phyloP scores from a whole-genome alignment of 73 alveolate genomes.

The Urostyla sp. region DNA sequence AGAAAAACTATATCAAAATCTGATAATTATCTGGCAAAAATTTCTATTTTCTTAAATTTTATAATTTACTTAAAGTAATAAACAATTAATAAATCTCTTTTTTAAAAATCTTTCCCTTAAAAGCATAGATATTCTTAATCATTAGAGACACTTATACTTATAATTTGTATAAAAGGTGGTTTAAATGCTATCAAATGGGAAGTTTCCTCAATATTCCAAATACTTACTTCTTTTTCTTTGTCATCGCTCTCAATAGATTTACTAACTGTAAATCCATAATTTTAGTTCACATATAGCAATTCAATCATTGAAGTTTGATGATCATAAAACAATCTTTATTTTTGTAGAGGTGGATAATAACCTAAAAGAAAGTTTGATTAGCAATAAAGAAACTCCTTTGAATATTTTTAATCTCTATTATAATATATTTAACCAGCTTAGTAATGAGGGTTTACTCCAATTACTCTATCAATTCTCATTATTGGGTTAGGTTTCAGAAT shows the following conservation, averaged over 20 bases:
- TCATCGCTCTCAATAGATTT: constrained; percentile 9
- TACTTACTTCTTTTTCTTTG: constrained; percentile 43
- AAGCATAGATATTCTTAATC: constrained; percentile 35
- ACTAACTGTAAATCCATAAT: constrained; percentile 44
- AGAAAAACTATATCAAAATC: constrained; percentile 60
- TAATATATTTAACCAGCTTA: constrained; percentile 31
- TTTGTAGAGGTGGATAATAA: constrained; percentile 16
- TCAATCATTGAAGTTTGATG: constrained; percentile 34
- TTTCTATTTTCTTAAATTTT: constrained; percentile 53
- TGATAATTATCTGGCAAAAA: constrained; percentile 62
- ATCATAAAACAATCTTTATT: constrained; percentile 49
- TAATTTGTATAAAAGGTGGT: constrained; percentile 54
- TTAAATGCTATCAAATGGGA: constrained; percentile 33
- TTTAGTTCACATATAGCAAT: constrained; percentile 7
- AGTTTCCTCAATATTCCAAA: constrained; percentile 62
- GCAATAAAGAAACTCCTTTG: constrained; percentile 51
- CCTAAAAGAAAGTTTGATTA: constrained; percentile 60
- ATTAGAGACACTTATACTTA: constrained; percentile 30
- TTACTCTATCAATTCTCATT: constrained; percentile 57
- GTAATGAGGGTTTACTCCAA: constrained; percentile 66
- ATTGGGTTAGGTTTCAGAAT: constrained; percentile 71
- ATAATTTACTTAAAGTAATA: constrained; percentile 51
- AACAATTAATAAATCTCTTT: constrained; percentile 61
- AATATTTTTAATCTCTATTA: constrained; percentile 32
- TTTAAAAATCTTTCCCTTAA: constrained; percentile 61